Conservation (phyloP, 306 rosid genomes). For the Astragalus membranaceus region DNA sequence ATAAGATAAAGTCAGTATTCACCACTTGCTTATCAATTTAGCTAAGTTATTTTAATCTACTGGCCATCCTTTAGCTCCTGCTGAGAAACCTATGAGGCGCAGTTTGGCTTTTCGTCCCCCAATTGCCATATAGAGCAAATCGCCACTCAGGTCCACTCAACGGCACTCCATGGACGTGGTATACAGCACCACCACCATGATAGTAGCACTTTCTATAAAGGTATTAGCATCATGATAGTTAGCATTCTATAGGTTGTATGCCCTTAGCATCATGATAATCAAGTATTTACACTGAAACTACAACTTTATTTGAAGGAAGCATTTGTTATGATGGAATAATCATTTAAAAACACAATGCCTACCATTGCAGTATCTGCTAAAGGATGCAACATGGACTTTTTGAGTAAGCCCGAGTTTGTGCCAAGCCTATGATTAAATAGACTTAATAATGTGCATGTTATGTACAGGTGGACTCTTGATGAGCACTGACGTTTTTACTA, state of each 20-base stretch:
- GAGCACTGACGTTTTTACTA: background rate
- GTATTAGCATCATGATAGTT: background rate
- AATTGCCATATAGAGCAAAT: background rate
- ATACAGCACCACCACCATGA: background rate
- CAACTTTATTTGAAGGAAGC: background rate
- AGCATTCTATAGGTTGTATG: background rate
- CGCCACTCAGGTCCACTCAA: background rate
- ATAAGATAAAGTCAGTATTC: background rate
- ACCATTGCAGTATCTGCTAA: background rate
- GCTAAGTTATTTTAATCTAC: background rate
- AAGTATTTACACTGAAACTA: background rate
- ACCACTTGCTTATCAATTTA: background rate
- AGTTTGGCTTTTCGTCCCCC: background rate
- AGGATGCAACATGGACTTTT: background rate
- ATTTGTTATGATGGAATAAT: background rate
- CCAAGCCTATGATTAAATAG: background rate
- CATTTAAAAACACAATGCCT: background rate
- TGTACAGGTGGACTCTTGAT: background rate
- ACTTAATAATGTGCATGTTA: background rate
- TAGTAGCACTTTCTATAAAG: background rate
- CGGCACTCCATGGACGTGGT: background rate
- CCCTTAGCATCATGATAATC: background rate
- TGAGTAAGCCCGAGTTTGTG: background rate
- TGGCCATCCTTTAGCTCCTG: background rate
- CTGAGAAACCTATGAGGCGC: background rate